phyloP scores from a whole-genome alignment of 768 basidiomycete genomes.

The Cantharellus cinnabarinus region DNA sequence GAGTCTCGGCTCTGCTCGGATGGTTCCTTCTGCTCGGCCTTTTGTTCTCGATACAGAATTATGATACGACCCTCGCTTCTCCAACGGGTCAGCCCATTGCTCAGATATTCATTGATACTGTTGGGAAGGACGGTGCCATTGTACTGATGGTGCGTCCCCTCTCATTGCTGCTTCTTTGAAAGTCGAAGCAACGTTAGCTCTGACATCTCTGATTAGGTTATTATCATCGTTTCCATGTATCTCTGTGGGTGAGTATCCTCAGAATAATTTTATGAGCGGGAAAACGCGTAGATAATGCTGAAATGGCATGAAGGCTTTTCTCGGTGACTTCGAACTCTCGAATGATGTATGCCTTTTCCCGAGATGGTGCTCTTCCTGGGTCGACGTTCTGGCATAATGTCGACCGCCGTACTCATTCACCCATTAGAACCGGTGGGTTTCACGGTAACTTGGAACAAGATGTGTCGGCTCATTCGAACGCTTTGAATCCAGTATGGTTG shows the following conservation, averaged over 20 bases:
- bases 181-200: too few relatives aligned
- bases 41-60: conserved; percentile 59
- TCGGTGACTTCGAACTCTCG: conserved; percentile 60
- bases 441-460: background rate
- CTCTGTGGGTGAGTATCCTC: conserved; percentile 35
- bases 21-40: conserved; percentile 56
- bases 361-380: conserved; percentile 55
- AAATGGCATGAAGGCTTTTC: conserved; percentile 30
- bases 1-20: conserved; percentile 48
- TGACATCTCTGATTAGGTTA: conserved; percentile 20
- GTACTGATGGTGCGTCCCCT: conserved; percentile 36
- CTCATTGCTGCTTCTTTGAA: background rate
- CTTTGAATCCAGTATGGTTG: conserved; percentile 38
- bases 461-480: background rate
- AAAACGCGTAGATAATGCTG: too few relatives aligned
- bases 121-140: conserved; percentile 53
- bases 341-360: conserved; percentile 68
- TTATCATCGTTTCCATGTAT: conserved; percentile 53
- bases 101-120: conserved; percentile 60
- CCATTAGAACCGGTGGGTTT: conserved; percentile 31
- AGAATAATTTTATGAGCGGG: background rate
- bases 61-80: conserved; percentile 31
- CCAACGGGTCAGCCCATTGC: conserved; percentile 49
- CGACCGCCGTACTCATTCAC: conserved; percentile 34
- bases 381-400: conserved; percentile 48